These are phyloP conservation scores for Furcasterigmium sp. DNA, from an alignment of 2,329 filamentous ascomycete species.

Conservation along the genomic window DNA sequence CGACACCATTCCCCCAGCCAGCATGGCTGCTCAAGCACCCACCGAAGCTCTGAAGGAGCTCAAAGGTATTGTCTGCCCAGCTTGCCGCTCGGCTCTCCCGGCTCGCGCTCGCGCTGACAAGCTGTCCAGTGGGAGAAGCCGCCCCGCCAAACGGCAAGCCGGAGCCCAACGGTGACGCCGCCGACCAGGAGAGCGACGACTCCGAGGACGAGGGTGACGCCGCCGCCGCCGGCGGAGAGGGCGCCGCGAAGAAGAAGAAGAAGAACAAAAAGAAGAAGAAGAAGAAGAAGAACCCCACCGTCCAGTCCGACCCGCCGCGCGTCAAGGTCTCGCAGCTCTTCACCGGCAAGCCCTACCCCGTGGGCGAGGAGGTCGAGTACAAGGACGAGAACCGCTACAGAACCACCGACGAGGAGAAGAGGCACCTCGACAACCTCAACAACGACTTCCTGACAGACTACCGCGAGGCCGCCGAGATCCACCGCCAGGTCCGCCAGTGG, in stretches of 20 bases:
- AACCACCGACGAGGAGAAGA: conserved; percentile 80
- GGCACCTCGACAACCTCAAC: conserved; percentile 62
- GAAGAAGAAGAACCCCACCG: conserved; percentile 60
- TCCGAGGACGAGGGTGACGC: conserved; percentile 47
- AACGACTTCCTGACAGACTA: conserved; percentile 73
- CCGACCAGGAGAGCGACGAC: conserved; percentile 39
- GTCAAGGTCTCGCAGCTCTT: conserved; percentile 71
- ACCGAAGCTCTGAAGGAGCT: conserved; percentile 39
- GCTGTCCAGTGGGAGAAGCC: conserved; percentile 32
- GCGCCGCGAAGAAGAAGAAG: conserved; percentile 72
- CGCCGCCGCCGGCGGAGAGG: conserved; percentile 23
- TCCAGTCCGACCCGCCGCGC: conserved; percentile 72
- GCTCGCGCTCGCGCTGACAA: background rate
- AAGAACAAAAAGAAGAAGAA: conserved; percentile 75
- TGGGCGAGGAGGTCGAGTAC: conserved; percentile 76
- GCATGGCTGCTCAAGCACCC: conserved; percentile 37
- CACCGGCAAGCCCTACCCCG: conserved; percentile 65
- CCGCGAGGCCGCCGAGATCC: conserved; percentile 80
- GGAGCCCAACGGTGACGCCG: conserved; percentile 26
- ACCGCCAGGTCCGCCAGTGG: conserved; percentile 81
- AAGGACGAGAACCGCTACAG: conserved; percentile 70
- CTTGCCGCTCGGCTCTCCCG: conserved; percentile 5
- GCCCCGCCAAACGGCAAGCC: conserved; percentile 33
- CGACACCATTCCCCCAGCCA: conserved; percentile 15
- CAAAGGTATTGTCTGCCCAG: conserved; percentile 24